A percentile compares a stretch with the other conserved stretches of the same genome.
These are phyloP conservation scores for Fusarium sambucinum DNA, from an alignment of 2,329 filamentous ascomycete genomes.

Conservation along the genomic window DNA sequence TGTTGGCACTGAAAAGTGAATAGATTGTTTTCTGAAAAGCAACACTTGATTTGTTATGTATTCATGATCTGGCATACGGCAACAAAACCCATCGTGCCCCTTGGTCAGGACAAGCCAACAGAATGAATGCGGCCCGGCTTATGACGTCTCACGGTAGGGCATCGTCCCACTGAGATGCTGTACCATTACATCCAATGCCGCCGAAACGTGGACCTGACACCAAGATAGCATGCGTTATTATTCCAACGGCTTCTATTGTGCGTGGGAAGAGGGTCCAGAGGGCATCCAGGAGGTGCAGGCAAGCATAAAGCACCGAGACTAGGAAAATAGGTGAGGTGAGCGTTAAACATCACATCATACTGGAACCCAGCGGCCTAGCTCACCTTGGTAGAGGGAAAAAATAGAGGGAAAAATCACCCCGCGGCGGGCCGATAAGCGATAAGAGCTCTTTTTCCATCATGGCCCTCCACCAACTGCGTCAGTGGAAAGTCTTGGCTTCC, in stretches of 20 bases:
- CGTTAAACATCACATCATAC: conserved; percentile 41
- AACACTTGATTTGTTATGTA: background rate
- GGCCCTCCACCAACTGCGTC: conserved; percentile 32
- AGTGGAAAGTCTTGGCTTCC: conserved; percentile 24
- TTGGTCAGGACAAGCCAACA: conserved; percentile 15
- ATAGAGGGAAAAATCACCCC: conserved; percentile 26
- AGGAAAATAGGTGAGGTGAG: conserved; percentile 34
- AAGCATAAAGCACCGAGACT: conserved; percentile 44
- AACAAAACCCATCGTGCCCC: conserved; percentile 5
- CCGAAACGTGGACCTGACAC: conserved; percentile 35
- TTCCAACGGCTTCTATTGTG: conserved; percentile 32
- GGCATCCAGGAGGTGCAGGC: conserved; percentile 15
- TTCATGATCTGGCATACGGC: conserved; percentile 2
- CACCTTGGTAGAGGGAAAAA: conserved; percentile 19
- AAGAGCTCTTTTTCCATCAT: conserved; percentile 44
- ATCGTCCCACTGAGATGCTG: conserved; percentile 30
- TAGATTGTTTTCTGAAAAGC: background rate
- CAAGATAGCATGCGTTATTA: conserved; percentile 39
- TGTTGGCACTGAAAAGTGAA: background rate
- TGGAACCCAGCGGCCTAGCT: background rate
- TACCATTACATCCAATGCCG: conserved; percentile 33
- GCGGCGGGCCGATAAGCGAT: conserved; percentile 48
- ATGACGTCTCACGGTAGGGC: conserved; percentile 34
- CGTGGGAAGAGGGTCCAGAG: conserved; percentile 31
- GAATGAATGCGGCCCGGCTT: conserved; percentile 30